Base-by-base conservation (phyloP, 2,329 filamentous ascomycete species). In the Calonectria honghensis region DNA sequence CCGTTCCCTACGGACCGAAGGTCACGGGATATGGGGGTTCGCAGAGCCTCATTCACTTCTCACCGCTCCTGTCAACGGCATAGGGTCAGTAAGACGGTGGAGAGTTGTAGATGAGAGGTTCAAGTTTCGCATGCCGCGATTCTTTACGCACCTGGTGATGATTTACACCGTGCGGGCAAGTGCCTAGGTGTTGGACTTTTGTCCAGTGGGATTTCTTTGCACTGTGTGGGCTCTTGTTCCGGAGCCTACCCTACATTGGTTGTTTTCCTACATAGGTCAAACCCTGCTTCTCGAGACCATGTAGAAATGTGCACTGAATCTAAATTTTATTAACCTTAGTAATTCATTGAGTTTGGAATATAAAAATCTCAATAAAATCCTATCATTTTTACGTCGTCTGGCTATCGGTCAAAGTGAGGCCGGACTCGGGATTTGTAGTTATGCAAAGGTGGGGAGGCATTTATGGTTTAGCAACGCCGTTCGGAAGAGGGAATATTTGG, bases 1-100 rank as follows among this genome's bases (percentile, higher is more conserved):
- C 32, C 14, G 71, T 65, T 39, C 48, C 41, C 29, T 50, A 68
- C 50, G 20, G 29, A 51, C 66, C 73, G 73, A 67, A 76, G 73
- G 76, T 71, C 76, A 41, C 57, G 20, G n/a, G 37, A 16, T 51
- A 70, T 45, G 37, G 37, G 59, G 18, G 59, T 35, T 35, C 35
- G 20, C 24, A 45, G 41, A 35, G 29, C 50, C 32, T 68, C 18
- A 64, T 18, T 32, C 51, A 27, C 57, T 59, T 48, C 27, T 41
- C 27, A n/a, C 39, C 50, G 41, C 51, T 59, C n/a, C 37, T n/a
- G 37, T 18, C 14, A 24, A 65, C 64, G 18, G 24, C 45, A 51
- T n/a, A n/a, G 10, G 27, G 31, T 20, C 27, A n/a, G 31, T 10
- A 7, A 35, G 45, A 52, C 68, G 27, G 45, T 32, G 35, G 39